phyloP scores from a whole-genome alignment of 495 filamentous ascomycete genomes.

The Hypoxylon cercidicola region DNA sequence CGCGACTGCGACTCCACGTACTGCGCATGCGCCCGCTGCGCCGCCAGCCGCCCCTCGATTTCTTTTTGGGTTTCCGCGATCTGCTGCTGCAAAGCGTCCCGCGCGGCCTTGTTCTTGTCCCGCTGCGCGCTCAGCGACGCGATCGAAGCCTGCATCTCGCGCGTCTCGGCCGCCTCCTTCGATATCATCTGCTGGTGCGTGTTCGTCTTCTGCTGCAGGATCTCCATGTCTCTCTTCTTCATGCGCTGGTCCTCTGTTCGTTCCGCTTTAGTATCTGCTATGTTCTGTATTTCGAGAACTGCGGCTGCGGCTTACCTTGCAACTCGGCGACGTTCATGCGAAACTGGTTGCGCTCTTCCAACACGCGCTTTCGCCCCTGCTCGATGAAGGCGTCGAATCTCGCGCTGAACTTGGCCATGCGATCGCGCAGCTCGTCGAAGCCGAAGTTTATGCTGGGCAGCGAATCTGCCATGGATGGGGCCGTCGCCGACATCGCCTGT shows the following conservation, averaged over 20 bases:
- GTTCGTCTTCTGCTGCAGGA: constrained; percentile 77
- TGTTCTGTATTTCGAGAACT: neutral
- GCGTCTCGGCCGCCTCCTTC: constrained; percentile 87
- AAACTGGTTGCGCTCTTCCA: constrained; percentile 95
- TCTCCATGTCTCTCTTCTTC: constrained; percentile 87
- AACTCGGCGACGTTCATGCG: constrained; percentile 88
- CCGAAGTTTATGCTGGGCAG: constrained; percentile 94
- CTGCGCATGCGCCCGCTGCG: constrained; percentile 63
- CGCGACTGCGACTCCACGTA: constrained; percentile 81
- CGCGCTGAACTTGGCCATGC: constrained; percentile 92
- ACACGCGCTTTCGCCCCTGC: constrained; percentile 82
- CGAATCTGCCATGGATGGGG: constrained; percentile 72
- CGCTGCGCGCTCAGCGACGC: constrained; percentile 76
- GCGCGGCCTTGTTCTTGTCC: constrained; percentile 75
- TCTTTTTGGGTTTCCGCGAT: constrained; percentile 81
- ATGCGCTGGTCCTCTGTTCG: constrained; percentile 85
- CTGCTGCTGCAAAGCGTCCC: constrained; percentile 78
- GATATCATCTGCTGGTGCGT: constrained; percentile 81
- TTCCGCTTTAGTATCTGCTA: constrained; percentile 9
- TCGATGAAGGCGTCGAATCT: constrained; percentile 96
- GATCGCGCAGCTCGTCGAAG: constrained; percentile 93
- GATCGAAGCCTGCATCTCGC: constrained; percentile 87
- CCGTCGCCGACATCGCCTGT: constrained; percentile 64
- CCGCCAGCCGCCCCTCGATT: constrained; percentile 63
- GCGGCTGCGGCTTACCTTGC: constrained; percentile 72